Base-by-base conservation (phyloP, 257 asterid genomes). In the Solanum pimpinellifolium region DNA sequence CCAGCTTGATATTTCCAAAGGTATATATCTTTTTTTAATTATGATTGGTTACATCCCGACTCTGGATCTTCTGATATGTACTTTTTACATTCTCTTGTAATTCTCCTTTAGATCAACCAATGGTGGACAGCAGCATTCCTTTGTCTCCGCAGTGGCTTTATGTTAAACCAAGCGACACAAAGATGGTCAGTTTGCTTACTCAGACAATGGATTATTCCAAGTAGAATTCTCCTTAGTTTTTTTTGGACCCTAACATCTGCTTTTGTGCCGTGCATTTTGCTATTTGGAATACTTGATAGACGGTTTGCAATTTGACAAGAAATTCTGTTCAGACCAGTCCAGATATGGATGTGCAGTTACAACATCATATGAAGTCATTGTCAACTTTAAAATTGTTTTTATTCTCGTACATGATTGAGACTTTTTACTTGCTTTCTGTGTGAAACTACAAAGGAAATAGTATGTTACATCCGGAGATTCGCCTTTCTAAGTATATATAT, bases 81-180 rank as follows among this genome's bases (percentile, higher is more conserved):
- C 83, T 84, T 65, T 37, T 59, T 27, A 13, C 44, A 49, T 23
- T 47, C 72, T 70, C 18, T 66, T 16, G 33, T 66, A 27, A 33
- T 81, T 21, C 65, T 62, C 39, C 4, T n/a, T 90, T 94, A 97
- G 99, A 97, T 93, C 98, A 91, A 91, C 93, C 91, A 44, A 82
- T 88, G n/a, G 89, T 94, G 23, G 99, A 97, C 88, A 96, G 87
- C 92, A 89, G 89, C 92, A 97, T 97, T 78, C 99, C 99, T 11
- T 88, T 97, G 91, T 97, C 99, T 92, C 99, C 99, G 0, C 99
- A 96, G 88, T 97, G 99, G 99, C 93, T 95, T 69, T 95, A 95
- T 89, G 93, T 96, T 83, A 97, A 91, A 91, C 97, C 98, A 69
- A 94, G 85, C 90, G 99, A 97, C 74, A 88, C 94, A 84, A 97